Evolutionary conservation across 2,329 filamentous ascomycete species (phyloP).

Genomic region (Penicillium hordei): DNA sequence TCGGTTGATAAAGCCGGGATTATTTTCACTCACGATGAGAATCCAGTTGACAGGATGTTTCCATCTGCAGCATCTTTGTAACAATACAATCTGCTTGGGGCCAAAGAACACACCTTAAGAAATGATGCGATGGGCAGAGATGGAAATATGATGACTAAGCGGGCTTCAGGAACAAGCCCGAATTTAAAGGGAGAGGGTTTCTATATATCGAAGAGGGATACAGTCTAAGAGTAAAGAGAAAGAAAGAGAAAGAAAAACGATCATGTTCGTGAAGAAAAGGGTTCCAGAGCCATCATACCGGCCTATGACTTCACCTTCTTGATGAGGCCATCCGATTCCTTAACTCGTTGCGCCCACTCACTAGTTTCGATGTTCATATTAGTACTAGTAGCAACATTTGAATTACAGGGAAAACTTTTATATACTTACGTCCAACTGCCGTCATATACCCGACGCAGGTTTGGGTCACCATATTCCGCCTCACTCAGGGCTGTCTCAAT

Average conservation of each 20-base stretch:
- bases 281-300: neutral
- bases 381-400: neutral
- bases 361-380: conserved; percentile 25
- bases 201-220: conserved; percentile 5
- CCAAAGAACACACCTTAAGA: conserved; percentile 2
- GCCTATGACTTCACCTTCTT: conserved; percentile 33
- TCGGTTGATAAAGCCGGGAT: conserved; percentile 1
- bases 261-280: neutral
- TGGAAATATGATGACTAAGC: conserved; percentile 9
- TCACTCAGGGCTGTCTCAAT: conserved; percentile 83
- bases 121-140: conserved; percentile 9
- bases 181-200: neutral
- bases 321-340: conserved; percentile 48
- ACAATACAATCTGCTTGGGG: conserved; percentile 2
- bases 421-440: conserved; percentile 91
- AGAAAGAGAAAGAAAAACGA: neutral
- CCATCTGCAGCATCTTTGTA: conserved; percentile 37
- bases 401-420: neutral
- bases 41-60: conserved; percentile 24
- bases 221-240: neutral
- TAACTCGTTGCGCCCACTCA: conserved; percentile 54
- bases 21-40: conserved; percentile 30
- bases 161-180: neutral
- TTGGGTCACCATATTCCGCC: conserved; percentile 68
- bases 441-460: conserved; percentile 79